Conservation (phyloP, 2,329 filamentous ascomycete species). For the Hypoxylon sp. region DNA sequence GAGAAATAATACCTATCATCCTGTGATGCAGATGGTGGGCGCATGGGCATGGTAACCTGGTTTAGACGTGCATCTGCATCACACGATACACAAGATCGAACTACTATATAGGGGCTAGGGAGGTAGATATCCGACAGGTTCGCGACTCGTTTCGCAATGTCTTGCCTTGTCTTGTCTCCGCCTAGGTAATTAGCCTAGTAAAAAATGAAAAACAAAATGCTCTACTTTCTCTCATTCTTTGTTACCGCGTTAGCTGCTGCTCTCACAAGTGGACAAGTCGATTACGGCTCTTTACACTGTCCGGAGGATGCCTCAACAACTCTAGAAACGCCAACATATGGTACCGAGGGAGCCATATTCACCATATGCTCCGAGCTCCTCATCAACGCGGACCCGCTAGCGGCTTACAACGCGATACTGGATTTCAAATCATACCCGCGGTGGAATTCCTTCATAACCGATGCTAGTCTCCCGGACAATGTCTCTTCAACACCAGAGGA, state of each 20-base stretch:
- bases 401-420: slow-evolving; percentile 38
- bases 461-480: slow-evolving; percentile 36
- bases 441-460: slow-evolving; percentile 44
- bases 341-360: slow-evolving; percentile 36
- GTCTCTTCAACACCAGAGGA: slow-evolving; percentile 37
- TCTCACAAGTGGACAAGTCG: slow-evolving; percentile 6
- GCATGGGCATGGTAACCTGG: too few species aligned
- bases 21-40: too few species aligned
- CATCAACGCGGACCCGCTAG: slow-evolving; percentile 29
- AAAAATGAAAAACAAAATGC: neutral
- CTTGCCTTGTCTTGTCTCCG: too few species aligned
- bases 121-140: neutral
- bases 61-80: slow-evolving; percentile 4
- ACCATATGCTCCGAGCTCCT: slow-evolving; percentile 40
- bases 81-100: slow-evolving; percentile 4
- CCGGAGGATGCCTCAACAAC: slow-evolving; percentile 15
- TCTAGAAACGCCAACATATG: slow-evolving; percentile 36
- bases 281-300: slow-evolving; percentile 32
- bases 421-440: slow-evolving; percentile 39
- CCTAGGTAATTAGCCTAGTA: neutral
- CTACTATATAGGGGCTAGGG: neutral
- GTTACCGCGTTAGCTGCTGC: neutral
- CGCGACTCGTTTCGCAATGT: neutral
- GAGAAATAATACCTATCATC: too few species aligned
- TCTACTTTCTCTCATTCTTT: slow-evolving; percentile 1